Base-by-base conservation (phyloP, 2,329 filamentous ascomycete species). In the Chaetomiaceae sp. region DNA sequence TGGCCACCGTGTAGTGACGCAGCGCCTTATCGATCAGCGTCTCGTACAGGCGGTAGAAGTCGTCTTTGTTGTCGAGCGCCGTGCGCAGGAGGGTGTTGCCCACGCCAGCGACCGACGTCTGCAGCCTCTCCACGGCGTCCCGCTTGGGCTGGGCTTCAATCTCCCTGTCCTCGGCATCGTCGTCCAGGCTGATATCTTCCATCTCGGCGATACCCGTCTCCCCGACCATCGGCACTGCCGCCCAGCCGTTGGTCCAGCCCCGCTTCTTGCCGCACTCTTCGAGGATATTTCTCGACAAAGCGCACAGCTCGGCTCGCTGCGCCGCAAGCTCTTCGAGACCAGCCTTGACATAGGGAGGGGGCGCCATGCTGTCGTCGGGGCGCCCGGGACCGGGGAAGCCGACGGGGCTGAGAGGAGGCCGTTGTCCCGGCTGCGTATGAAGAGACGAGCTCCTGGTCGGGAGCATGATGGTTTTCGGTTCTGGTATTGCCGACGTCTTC, bases 281-380 rank as follows among this genome's bases (percentile, higher is more conserved):
- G 0, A 97, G 71, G 5, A 93, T 78, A 52, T 86, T 88, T 45
- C 91, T 76, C 8, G 88, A 90, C 33, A 95, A 69, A 46, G 87
- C 71, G 50, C 88, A 84, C 2, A 97, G 73, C 59, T 95, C 88
- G 6, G 88, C 91, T 58, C 91, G 78, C 50, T 82, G 81, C 36
- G 87, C 86, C 29, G 90, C 87, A 19, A 97, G 71, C 45, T 94
- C 86, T 60, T 94, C 86, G 1, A 90, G 70, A 0, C 91, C 89
- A 6, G 69, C 59, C 50, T 81, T 83, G 14, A 76, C 65, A 45
- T 81, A 78, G 0, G 73, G 71, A 2, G 71, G 66, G 4, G 68
- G 66, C 15, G 68, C 51, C 9, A 60, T 61, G 10, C 27, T 36
- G 41, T 79, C 67, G 2, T 39, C 65, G 65, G 47, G 14, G 6